These are phyloP conservation scores for Kurtzmaniella quercitrusa DNA, from an alignment of 1,139 yeast species.

Conservation along the genomic window DNA sequence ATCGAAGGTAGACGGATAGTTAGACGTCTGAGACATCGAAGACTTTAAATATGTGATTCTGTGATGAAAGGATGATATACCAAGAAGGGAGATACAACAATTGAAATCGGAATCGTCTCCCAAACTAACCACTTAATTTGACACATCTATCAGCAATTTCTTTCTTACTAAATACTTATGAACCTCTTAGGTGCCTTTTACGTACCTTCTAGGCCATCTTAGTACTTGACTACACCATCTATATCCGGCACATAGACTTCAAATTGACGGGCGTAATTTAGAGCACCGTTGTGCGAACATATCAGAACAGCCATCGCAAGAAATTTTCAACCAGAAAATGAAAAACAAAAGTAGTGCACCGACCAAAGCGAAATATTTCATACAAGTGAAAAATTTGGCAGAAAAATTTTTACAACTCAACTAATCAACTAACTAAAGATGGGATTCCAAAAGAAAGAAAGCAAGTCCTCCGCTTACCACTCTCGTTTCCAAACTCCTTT, in stretches of 20 bases:
- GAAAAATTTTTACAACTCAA: slow-evolving; percentile 4
- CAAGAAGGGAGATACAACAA: no score
- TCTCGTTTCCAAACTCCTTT: slow-evolving; percentile 99
- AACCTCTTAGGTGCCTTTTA: no score
- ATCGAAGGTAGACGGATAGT: no score
- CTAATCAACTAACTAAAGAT: slow-evolving; percentile 40
- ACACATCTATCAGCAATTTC: no score
- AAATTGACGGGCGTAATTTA: background rate
- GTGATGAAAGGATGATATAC: no score
- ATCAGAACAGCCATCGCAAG: background rate
- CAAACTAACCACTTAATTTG: no score
- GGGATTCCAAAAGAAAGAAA: slow-evolving; percentile 65
- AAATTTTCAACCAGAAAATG: background rate
- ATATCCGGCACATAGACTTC: background rate
- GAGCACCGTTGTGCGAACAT: background rate
- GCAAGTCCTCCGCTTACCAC: slow-evolving; percentile 91
- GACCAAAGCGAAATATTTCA: background rate
- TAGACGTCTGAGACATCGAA: no score
- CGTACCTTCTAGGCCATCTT: no score
- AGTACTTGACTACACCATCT: no score
- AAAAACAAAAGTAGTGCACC: background rate
- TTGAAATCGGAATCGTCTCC: no score
- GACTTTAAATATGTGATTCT: no score
- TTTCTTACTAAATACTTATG: no score
- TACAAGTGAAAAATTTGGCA: slow-evolving; percentile 1